Conservation (phyloP, 2,329 filamentous ascomycete genomes). For the Onygenales sp. region DNA sequence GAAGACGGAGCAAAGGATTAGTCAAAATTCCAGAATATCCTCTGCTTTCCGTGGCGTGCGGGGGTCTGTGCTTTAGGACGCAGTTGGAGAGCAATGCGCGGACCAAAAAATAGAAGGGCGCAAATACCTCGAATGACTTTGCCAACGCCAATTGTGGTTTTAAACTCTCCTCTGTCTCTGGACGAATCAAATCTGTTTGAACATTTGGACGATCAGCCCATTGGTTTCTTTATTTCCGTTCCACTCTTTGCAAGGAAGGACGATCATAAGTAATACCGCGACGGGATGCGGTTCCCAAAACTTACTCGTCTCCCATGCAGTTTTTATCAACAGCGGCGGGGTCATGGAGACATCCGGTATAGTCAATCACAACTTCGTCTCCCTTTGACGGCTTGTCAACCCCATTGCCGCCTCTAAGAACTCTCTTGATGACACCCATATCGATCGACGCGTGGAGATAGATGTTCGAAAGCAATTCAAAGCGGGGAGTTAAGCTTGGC, state of each 20-base stretch:
- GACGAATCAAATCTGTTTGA: constrained; percentile 76
- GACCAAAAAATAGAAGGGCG: not conserved
- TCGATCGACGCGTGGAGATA: not conserved
- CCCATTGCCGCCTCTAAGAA: constrained; percentile 51
- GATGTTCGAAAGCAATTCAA: not conserved
- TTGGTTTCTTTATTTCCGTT: not conserved
- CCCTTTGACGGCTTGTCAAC: constrained; percentile 52
- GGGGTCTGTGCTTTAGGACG: not conserved
- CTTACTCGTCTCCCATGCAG: constrained; percentile 60
- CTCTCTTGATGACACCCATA: constrained; percentile 67
- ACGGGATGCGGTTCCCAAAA: constrained; percentile 8
- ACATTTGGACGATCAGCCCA: constrained; percentile 3
- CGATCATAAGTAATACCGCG: not conserved
- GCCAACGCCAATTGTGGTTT: constrained; percentile 68
- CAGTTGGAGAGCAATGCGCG: no score
- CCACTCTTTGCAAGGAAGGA: not conserved
- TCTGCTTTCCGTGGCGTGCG: not conserved
- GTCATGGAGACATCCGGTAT: constrained; percentile 81
- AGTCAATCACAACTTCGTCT: constrained; percentile 76
- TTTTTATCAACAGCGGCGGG: constrained; percentile 49
- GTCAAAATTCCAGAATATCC: not conserved
- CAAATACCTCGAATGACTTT: constrained; percentile 72
- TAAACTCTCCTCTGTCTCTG: constrained; percentile 60
- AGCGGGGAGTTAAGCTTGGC: not conserved
- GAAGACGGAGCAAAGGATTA: constrained; percentile 13